phyloP scores from a whole-genome alignment of 1,284 basidiomycete genomes.

The Omphalotus olearius region DNA sequence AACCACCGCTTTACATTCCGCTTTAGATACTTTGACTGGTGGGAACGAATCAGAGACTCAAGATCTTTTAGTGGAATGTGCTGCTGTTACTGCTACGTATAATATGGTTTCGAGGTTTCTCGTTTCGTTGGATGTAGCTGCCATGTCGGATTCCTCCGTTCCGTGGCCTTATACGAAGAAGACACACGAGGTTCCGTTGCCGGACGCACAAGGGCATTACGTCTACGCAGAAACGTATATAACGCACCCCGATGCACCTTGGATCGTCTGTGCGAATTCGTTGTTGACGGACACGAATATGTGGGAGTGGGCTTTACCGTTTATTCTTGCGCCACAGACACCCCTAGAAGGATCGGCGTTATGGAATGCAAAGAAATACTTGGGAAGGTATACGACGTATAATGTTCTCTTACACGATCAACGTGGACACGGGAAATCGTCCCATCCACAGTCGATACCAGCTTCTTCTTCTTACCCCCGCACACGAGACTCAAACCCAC shows the following conservation, averaged over 20 bases:
- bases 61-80: conserved; percentile 45
- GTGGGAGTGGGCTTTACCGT: conserved; percentile 39
- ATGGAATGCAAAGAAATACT: conserved; percentile 12
- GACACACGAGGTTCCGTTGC: conserved; percentile 17
- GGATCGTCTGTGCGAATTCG: conserved; percentile 45
- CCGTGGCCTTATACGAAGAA: conserved; percentile 36
- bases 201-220: conserved; percentile 17
- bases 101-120: conserved; percentile 60
- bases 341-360: background rate
- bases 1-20: conserved; percentile 26
- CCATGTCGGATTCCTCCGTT: conserved; percentile 36
- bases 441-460: background rate
- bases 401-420: conserved; percentile 46
- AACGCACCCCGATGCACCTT: conserved; percentile 32
- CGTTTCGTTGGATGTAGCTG: conserved; percentile 46
- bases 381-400: conserved; percentile 22
- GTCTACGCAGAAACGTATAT: conserved; percentile 37
- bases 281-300: conserved; percentile 40
- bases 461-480: background rate
- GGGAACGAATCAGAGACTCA: conserved; percentile 25
- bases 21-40: conserved; percentile 16
- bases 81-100: conserved; percentile 43
- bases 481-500: background rate
- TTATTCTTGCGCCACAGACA: conserved; percentile 26
- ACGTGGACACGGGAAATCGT: conserved; percentile 37